Evolutionary conservation across 176 grass and related monocot species (phyloP), one percentile per base, ranked within the genome.

Genomic region (Avena atlantica): DNA sequence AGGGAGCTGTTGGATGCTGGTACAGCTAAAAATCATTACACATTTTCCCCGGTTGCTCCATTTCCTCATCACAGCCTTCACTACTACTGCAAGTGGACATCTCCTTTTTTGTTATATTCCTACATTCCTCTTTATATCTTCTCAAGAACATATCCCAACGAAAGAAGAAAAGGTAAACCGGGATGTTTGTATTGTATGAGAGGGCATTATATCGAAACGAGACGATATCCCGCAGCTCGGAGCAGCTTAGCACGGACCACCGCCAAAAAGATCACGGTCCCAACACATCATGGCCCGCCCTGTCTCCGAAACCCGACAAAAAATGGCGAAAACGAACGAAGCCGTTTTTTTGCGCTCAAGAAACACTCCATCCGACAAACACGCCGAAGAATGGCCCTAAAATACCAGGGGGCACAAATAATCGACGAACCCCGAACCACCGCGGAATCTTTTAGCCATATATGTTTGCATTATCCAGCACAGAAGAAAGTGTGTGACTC

Each of bases 101-200:
- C 19, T 82, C n/a, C 27, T 66, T 72, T 76, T 80, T 72, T 76
- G 5, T 4, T 27, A 67, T 8, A 67, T 66, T 31, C 12, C 4
- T 24, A 67, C 40, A n/a, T 78, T 78, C 12, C 58, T 45, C 9
- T 37, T 34, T 62, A 70, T 62, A 70, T 31, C 72, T 70, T 70
- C 74, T 58, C 29, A 87, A 25, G 47, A 87, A 79, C 2, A 83
- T 53, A 87, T 87, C 87, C 74, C 56, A 87, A 9, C 14, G 6
- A 27, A 74, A 53, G 16, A 63, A 76, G 59, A 59, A 70, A 47
- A 27, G 40, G 9, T 37, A 20, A 49, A 77, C 27, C 42, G 2
- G 55, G 48, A 50, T 20, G 60, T 27, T 1, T 25, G 25, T 25
- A 25, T 82, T 69, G 60, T 47, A 74, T 77, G 72, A 63, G 44